Evolutionary conservation across 805 yeast genomes (phyloP).

Genomic region (Pichia nanzhaoensis): DNA sequence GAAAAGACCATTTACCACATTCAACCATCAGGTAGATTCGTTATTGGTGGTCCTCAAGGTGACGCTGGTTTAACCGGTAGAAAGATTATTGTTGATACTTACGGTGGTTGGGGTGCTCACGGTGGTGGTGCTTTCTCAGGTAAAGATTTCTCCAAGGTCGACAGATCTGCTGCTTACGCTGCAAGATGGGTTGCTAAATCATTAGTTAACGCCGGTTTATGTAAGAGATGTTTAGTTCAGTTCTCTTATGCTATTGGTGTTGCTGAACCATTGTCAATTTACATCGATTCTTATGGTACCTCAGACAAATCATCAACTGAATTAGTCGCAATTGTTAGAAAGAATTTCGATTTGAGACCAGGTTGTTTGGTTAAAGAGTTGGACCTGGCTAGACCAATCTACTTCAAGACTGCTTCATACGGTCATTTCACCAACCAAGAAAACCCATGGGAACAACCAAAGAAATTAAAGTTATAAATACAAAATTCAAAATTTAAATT

Average conservation of each 20-base stretch:
- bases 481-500: too few species aligned
- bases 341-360: conserved; percentile 98
- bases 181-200: conserved; percentile 99
- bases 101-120: conserved; percentile 99
- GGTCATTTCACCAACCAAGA: conserved; percentile 99
- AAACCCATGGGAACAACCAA: conserved; percentile 98
- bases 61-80: conserved; percentile 99
- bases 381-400: conserved; percentile 98
- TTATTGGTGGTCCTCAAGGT: conserved; percentile 99
- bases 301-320: conserved; percentile 83
- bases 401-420: conserved; percentile 97
- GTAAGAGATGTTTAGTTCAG: conserved; percentile 96
- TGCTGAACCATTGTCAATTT: conserved; percentile 97
- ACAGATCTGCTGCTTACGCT: conserved; percentile 99
- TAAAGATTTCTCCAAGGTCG: conserved; percentile 99
- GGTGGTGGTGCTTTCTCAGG: conserved; percentile 99
- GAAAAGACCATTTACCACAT: conserved; percentile 95
- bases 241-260: conserved; percentile 99
- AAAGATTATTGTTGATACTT: conserved; percentile 98
- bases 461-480: conserved; percentile 60
- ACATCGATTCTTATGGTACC: conserved; percentile 98
- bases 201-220: conserved; percentile 87
- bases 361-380: conserved; percentile 97
- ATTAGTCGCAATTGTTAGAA: conserved; percentile 83
- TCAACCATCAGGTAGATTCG: conserved; percentile 99